Conservation (phyloP, 2,329 filamentous ascomycete species). For the Ceratocystiopsis sp. region DNA sequence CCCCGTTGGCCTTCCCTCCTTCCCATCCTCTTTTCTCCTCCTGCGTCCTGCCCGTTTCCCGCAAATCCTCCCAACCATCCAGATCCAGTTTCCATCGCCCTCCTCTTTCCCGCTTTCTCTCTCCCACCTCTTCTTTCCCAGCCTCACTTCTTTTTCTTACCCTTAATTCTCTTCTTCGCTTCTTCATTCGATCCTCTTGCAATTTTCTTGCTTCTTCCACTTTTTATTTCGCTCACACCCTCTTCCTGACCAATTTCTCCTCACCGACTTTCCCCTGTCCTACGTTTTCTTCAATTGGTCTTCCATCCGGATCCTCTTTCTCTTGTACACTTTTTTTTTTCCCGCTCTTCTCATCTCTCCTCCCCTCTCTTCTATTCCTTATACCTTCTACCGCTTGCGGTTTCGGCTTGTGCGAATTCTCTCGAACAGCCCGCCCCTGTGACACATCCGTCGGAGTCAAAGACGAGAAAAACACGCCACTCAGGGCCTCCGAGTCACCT, state of each 20-base stretch:
- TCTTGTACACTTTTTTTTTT: too few species aligned
- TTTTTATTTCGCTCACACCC: not conserved
- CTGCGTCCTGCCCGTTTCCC: not conserved
- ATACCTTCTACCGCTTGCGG: not conserved
- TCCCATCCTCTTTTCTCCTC: not conserved
- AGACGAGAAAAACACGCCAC: slow-evolving; percentile 1
- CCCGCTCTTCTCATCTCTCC: not conserved
- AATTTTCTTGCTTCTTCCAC: not conserved
- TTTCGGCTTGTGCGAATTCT: not conserved
- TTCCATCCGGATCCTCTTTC: too few species aligned
- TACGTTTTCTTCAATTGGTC: not conserved
- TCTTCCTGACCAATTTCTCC: not conserved
- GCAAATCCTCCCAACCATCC: not conserved
- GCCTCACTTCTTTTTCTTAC: not conserved
- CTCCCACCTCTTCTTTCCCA: not conserved
- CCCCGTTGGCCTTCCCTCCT: too few species aligned
- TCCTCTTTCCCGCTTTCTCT: not conserved
- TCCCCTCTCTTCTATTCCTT: not conserved
- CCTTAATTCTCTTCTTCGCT: not conserved
- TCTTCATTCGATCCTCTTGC: not conserved
- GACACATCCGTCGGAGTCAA: too few species aligned
- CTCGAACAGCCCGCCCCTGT: too few species aligned
- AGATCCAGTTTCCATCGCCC: not conserved
- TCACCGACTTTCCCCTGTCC: not conserved
- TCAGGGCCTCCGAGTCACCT: slow-evolving; percentile 2